A percentile compares a stretch with the other conserved stretches of the same genome.
Evolutionary conservation across 2,329 filamentous ascomycete species (phyloP).

Genomic region (Amesomyces nigricolor): DNA sequence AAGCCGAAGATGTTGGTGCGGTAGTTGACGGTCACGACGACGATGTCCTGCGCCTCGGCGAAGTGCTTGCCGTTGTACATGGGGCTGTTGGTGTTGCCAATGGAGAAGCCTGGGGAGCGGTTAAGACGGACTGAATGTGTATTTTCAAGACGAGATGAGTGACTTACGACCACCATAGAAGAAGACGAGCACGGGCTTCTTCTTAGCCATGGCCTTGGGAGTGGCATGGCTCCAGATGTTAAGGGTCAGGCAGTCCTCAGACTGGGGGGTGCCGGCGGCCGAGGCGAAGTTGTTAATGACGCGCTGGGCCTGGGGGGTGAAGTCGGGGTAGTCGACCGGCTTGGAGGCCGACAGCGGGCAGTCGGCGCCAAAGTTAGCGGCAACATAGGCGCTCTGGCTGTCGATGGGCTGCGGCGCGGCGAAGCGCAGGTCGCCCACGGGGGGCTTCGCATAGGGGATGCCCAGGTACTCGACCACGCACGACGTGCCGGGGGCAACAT

Average conservation of each 20-base stretch:
- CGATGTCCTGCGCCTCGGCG: constrained; percentile 30
- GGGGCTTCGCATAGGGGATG: constrained; percentile 29
- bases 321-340: constrained; percentile 17
- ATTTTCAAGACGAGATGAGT: too few species aligned
- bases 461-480: constrained; percentile 32
- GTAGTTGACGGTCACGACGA: constrained; percentile 34
- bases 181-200: constrained; percentile 22
- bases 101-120: constrained; percentile 17
- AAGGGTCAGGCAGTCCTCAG: constrained; percentile 25
- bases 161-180: constrained; percentile 29
- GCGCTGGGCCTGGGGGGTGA: constrained; percentile 30
- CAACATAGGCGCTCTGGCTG: constrained; percentile 10
- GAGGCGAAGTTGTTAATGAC: constrained; percentile 25
- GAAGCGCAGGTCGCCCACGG: constrained; percentile 25
- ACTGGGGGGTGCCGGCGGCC: constrained; percentile 26
- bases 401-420: constrained; percentile 22
- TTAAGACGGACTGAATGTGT: neutral
- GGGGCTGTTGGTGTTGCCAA: constrained; percentile 27
- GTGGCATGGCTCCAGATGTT: constrained; percentile 29
- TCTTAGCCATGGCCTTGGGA: neutral
- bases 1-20: constrained; percentile 30
- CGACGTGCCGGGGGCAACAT: constrained; percentile 27
- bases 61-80: constrained; percentile 26
- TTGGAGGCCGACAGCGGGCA: constrained; percentile 20
- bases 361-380: constrained; percentile 27